These are phyloP conservation scores for Mallotus nudiflorus DNA, from an alignment of 345 rosid genomes.

Conservation along the genomic window DNA sequence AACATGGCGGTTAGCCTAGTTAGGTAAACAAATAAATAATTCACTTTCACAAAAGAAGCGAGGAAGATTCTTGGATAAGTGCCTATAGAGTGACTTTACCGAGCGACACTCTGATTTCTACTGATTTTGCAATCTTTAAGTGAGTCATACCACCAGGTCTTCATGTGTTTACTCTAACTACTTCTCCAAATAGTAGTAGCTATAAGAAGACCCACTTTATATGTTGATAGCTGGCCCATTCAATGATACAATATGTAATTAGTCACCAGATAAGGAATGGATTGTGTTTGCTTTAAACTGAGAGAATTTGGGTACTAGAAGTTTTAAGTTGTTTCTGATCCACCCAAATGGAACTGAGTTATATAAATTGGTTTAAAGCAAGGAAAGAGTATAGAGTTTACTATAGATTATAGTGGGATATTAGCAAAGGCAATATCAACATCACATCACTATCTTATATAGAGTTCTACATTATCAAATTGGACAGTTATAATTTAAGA, in stretches of 20 bases:
- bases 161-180: constrained; percentile 89
- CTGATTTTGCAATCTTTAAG: constrained; percentile 44
- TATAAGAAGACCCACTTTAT: constrained; percentile 56
- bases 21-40: constrained; percentile 78
- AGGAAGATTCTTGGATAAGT: constrained; percentile 70
- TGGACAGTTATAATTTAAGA: constrained; percentile 73
- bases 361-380: constrained; percentile 66
- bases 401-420: constrained; percentile 72
- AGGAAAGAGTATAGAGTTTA: constrained; percentile 62
- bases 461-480: constrained; percentile 63
- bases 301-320: constrained; percentile 63
- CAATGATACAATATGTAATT: constrained; percentile 78
- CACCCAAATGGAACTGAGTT: constrained; percentile 82
- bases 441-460: constrained; percentile 81
- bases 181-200: constrained; percentile 83
- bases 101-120: constrained; percentile 27
- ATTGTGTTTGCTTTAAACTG: constrained; percentile 79
- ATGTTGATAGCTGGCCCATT: constrained; percentile 74
- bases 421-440: constrained; percentile 90
- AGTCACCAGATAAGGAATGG: constrained; percentile 82
- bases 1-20: constrained; percentile 90
- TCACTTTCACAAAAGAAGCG: constrained; percentile 69
- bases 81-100: constrained; percentile 59
- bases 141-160: constrained; percentile 84
- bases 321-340: constrained; percentile 65